Evolutionary conservation across 768 basidiomycete species (phyloP), one percentile per base, ranked within the genome.

Genomic region (Filobasidium floriforme): DNA sequence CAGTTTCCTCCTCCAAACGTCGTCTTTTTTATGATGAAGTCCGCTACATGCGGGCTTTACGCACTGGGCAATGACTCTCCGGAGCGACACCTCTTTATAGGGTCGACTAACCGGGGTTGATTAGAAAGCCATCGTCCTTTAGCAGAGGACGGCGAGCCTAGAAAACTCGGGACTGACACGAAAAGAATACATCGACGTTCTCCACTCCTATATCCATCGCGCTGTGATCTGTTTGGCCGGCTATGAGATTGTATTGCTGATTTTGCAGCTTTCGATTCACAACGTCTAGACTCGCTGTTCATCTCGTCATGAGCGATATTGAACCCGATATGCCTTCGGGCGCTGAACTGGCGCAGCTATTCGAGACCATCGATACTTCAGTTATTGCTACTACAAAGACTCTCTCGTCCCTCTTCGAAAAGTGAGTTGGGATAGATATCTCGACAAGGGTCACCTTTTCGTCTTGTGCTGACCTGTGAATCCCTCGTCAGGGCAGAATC

Each of bases 141-240:
- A 72, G 74, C 52, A 74, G 71, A 67, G 69, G 70, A 71, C 73
- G 70, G 77, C 77, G 77, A 76, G 76, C 77, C 76, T 78, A 78
- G 77, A 78, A 78, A 78, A 78, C 76, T 76, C 77, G 77, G 71
- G 75, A 76, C 77, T 78, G 77, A 78, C 71, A 68, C 55, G 59
- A 66, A 32, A 61, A 18, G 37, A 15, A 57, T 15, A 57, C 55
- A 57, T 14, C 22, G 15, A 49, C 46, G 18, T 22, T 22, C 46
- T 49, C 46, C 15, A 10, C 43, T 19, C 43, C 43, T 19, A 10
- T 19, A 44, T 22, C 46, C 46, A 22, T 49, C 46, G 4, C 46
- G 18, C 22, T 5, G 18, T 49, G 15, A 18, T 49, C 18, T 14
- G 15, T 15, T 49, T 49, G 15, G 46, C 15, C 14, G 15, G 2